Conservation (phyloP, 257 asterid genomes). For the Salvia rosmarinus region DNA sequence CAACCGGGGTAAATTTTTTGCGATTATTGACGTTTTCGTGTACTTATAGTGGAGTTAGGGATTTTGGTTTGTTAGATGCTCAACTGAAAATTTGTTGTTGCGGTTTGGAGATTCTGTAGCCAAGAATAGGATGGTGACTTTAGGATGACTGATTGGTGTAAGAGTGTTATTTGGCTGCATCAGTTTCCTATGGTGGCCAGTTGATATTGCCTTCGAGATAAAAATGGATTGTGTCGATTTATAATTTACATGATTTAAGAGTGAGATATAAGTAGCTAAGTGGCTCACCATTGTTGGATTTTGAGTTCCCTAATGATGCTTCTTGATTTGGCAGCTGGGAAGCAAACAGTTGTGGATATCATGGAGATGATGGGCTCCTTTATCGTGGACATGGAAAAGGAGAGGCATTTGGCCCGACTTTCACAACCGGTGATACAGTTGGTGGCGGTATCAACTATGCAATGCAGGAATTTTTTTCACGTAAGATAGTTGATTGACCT, state of each 20-base stretch:
- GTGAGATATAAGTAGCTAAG: slow-evolving; percentile 10
- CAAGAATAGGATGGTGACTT: neutral
- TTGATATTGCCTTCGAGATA: slow-evolving; percentile 14
- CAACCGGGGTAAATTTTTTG: slow-evolving; percentile 76
- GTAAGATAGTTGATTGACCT: slow-evolving; percentile 50
- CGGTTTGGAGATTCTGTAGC: neutral
- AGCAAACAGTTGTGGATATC: slow-evolving; percentile 90
- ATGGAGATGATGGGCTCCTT: slow-evolving; percentile 88
- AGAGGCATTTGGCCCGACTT: slow-evolving; percentile 86
- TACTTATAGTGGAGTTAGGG: neutral
- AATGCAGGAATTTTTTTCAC: slow-evolving; percentile 91
- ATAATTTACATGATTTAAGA: slow-evolving; percentile 3
- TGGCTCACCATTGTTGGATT: slow-evolving; percentile 23
- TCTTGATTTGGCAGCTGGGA: slow-evolving; percentile 71
- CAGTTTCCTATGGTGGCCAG: neutral
- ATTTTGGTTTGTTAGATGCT: neutral
- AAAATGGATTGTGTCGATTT: neutral
- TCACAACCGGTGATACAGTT: slow-evolving; percentile 80
- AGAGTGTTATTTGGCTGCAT: neutral
- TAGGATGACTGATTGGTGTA: neutral
- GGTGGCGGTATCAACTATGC: slow-evolving; percentile 94
- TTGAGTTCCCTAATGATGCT: slow-evolving; percentile 27
- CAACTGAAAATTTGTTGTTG: neutral
- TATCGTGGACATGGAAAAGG: slow-evolving; percentile 93
- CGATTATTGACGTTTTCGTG: neutral